Base-by-base conservation (phyloP, 768 basidiomycete species). In the Auriculariales sp. region DNA sequence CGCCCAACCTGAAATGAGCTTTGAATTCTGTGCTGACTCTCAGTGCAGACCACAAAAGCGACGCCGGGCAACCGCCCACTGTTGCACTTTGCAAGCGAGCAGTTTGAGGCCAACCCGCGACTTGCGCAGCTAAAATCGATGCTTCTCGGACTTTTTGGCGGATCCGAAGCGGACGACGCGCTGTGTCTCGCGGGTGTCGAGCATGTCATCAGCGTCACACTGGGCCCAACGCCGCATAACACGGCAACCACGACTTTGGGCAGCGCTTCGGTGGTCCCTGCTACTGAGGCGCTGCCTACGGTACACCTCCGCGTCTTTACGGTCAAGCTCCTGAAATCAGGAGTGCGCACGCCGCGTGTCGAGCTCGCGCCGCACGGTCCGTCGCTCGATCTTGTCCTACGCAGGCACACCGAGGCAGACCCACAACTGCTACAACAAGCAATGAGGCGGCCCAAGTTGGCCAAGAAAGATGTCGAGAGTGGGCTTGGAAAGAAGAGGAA, bases 51-150 rank as follows among this genome's bases (percentile, higher is more conserved):
- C 34, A 72, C 79, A 22, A 97, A 94, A 76, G 81, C 84, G 12
- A 83, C 90, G 3, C 79, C 84, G 22, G 94, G 92, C 9, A 79
- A 90, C 57, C 83, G 87, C 57, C 94, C 95, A 42, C 66, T 97
- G 55, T 81, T 99, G 73, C 90, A 94, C 61, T 99, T 99, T 61
- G 88, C 91, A 12, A 93, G 91, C 0, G 88, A 90, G 53, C 73
- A 97, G 9, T 99, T 98, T 64, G 91, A 94, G 57, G 81, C 88
- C 1, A 91, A 98, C 63, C 91, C 94, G 1, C 82, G 90, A 10
- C 93, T 86, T 63, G 69, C 81, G 5, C 92, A 93, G 60, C 72
- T 97, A 56, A 98, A 95, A 68, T 93, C 89, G 1, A 71, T 94
- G 60, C 74, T 98, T 9, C 72, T 97, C 58, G 80, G 83, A 59